Evolutionary conservation across 1,139 yeast species (phyloP).

Genomic region (Hanseniaspora gamundiae): DNA sequence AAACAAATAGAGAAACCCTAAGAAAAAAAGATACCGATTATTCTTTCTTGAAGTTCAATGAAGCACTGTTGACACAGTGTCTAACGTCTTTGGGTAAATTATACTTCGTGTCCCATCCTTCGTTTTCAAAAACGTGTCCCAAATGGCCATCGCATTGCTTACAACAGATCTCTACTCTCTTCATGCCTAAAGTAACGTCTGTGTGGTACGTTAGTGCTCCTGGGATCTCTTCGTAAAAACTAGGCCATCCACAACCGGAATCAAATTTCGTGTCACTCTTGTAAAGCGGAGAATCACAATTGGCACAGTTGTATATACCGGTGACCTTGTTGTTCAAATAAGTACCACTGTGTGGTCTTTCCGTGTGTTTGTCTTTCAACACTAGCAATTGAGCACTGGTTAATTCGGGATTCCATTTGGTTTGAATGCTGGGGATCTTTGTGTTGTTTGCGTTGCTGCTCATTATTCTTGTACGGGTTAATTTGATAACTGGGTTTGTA

Average conservation of each 20-base stretch:
- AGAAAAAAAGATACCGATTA: too few relatives aligned
- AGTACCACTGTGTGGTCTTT: conserved; percentile 68
- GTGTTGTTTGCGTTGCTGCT: not conserved
- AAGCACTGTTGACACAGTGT: conserved; percentile 86
- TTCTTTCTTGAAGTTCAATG: conserved; percentile 47
- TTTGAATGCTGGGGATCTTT: not conserved
- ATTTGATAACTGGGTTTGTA: not conserved
- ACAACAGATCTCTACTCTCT: conserved; percentile 80
- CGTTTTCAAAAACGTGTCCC: conserved; percentile 93
- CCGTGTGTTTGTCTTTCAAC: conserved; percentile 72
- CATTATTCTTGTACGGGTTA: not conserved
- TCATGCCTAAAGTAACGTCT: conserved; percentile 63
- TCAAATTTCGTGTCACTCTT: conserved; percentile 70
- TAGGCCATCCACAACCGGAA: conserved; percentile 97
- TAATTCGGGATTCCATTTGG: conserved; percentile 66
- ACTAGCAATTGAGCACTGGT: conserved; percentile 71
- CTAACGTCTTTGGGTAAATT: conserved; percentile 71
- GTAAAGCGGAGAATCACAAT: conserved; percentile 70
- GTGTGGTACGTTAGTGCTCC: conserved; percentile 50
- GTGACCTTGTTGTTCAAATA: conserved; percentile 34
- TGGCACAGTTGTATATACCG: conserved; percentile 78
- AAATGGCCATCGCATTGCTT: conserved; percentile 84
- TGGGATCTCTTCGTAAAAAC: conserved; percentile 82
- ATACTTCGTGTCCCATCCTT: conserved; percentile 54
- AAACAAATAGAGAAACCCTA: too few relatives aligned